Conservation (phyloP, 345 rosid species). For the Anastatica hierochuntica region DNA sequence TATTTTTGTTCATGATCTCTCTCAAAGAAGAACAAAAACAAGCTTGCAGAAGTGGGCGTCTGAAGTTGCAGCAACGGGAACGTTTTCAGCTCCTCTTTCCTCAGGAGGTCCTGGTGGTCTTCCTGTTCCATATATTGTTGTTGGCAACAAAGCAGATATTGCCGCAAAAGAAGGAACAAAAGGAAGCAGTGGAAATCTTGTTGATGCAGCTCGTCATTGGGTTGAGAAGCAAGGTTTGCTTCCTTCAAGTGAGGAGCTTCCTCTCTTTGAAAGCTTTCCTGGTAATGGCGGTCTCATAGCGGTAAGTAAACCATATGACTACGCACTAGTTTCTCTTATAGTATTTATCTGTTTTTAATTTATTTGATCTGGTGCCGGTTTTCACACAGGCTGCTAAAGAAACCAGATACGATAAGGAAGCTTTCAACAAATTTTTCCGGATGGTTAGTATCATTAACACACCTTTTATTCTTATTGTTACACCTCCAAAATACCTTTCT, state of each 20-base stretch:
- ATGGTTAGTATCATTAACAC: conserved; percentile 38
- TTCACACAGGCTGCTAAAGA: conserved; percentile 83
- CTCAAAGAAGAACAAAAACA: conserved; percentile 93
- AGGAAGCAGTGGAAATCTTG: conserved; percentile 98
- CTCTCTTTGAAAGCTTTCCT: conserved; percentile 91
- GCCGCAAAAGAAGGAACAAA: conserved; percentile 84
- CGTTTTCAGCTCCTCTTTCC: conserved; percentile 88
- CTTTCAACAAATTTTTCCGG: conserved; percentile 66
- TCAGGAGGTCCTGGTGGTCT: conserved; percentile 97
- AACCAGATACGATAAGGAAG: conserved; percentile 96
- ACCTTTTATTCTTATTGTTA: not conserved
- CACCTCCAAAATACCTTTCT: not conserved
- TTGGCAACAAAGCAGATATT: conserved; percentile 94
- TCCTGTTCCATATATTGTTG: conserved; percentile 87
- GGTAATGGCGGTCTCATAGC: conserved; percentile 71
- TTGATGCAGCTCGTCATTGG: conserved; percentile 98
- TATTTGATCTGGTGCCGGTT: not conserved
- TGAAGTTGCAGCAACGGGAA: conserved; percentile 75
- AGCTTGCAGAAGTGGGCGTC: conserved; percentile 95
- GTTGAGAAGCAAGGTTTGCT: conserved; percentile 99
- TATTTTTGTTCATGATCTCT: conserved; percentile 92
- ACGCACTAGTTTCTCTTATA: not conserved
- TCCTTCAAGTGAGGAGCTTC: conserved; percentile 86
- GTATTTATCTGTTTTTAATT: not conserved
- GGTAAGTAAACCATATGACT: conserved; percentile 31